Evolutionary conservation across 1,284 basidiomycete species (phyloP), one percentile per base, ranked within the genome.

Genomic region (Schizophyllum commune): DNA sequence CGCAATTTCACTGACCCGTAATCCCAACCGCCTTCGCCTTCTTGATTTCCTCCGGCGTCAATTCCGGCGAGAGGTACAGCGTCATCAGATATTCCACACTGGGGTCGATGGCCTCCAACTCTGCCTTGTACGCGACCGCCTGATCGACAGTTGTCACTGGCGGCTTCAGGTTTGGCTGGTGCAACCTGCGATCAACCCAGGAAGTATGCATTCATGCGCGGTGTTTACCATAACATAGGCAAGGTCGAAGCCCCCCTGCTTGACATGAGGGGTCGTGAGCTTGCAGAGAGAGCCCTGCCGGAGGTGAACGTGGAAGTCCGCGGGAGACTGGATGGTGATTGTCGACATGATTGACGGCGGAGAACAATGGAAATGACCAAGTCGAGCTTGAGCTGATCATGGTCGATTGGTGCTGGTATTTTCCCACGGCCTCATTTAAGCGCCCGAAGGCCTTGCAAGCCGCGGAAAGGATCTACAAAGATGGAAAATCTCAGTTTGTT

Each of bases 291-390:
- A 75, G 47, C 91, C 94, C 72, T 98, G 94, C 55, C 97, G 87
- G 39, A 99, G 86, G 73, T 99, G 97, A 64, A 98, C 96, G 78
- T 99, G 96, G 72, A 96, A 97, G 77, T 97, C 94, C 55, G 94
- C 92, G 19, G 94, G 94, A 0, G 91, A 84, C 6, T 81, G 73
- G 55, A 95, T 72, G 56, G 76, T 71, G 60, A 85, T 77, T 58
- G 77, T 76, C 68, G 77, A 74, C 63, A 68, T 69, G 61, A 53
- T 32, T 19, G 61, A 9, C 39, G 39, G 9, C 17, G 9, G 39
- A 47, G 39, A 11, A 47, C 39, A 47, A 47, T 47, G 39, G 39
- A 11, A 4, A 4, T 27, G 27, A 27, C 27, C 27, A 5, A 5
- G 27, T 27, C 5, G 27, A 27, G 27, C 27, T 27, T 27, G 27